Percentiles rank a stretch among this genome's conserved stretches.
phyloP scores from a whole-genome alignment of 1,139 yeast genomes.

The Candida sp. region DNA sequence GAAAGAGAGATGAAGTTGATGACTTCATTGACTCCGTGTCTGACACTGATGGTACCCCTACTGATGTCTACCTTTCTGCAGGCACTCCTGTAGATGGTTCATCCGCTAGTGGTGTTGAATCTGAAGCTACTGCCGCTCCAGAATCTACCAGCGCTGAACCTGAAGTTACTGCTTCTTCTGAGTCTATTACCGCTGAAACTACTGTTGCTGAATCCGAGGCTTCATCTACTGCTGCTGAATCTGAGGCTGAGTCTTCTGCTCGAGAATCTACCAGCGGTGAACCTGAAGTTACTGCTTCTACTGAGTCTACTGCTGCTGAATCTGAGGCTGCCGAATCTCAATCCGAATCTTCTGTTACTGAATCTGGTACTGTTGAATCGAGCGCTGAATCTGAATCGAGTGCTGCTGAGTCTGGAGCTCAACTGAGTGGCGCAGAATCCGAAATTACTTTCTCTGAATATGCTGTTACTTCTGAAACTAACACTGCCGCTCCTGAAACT shows the following conservation, averaged over 20 bases:
- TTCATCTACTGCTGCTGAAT: slow-evolving; percentile 16
- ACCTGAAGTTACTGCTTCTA: too few relatives aligned
- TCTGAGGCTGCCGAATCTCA: slow-evolving; percentile 2
- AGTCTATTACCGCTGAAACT: slow-evolving; percentile 9
- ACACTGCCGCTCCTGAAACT: slow-evolving; percentile 23
- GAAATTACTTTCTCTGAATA: too few relatives aligned
- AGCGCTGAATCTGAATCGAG: slow-evolving; percentile 33
- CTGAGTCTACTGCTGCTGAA: not conserved
- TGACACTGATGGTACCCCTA: slow-evolving; percentile 5
- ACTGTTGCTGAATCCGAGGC: not conserved
- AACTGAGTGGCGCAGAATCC: too few relatives aligned
- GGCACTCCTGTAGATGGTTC: slow-evolving; percentile 32
- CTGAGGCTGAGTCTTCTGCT: too few relatives aligned
- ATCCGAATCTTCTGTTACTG: not conserved
- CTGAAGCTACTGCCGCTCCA: not conserved
- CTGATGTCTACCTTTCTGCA: slow-evolving; percentile 12
- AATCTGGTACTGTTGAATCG: not conserved
- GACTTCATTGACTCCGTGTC: slow-evolving; percentile 36
- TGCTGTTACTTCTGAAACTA: not conserved
- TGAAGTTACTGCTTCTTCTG: too few relatives aligned
- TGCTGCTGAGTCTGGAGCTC: slow-evolving; percentile 25
- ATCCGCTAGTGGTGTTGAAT: not conserved
- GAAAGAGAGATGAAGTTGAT: slow-evolving; percentile 38
- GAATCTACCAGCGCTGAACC: not conserved
- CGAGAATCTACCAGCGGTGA: too few relatives aligned